Conservation (phyloP, 2,329 filamentous ascomycete genomes). For the Exophiala bonariae region DNA sequence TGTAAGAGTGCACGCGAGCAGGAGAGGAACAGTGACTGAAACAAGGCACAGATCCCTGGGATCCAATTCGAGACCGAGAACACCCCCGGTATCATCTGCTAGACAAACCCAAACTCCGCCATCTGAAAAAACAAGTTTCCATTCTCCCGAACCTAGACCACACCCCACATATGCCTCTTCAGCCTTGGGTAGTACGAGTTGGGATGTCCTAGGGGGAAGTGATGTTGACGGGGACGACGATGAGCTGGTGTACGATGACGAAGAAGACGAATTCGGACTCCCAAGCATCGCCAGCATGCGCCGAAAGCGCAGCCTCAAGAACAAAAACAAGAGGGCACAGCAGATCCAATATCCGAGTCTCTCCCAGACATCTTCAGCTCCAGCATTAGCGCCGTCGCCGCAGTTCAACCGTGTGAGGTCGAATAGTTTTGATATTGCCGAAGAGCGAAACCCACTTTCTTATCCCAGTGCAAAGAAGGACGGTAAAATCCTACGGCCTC, state of each 20-base stretch:
- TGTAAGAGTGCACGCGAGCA: slow-evolving; percentile 55
- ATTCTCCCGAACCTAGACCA: slow-evolving; percentile 25
- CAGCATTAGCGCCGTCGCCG: slow-evolving; percentile 18
- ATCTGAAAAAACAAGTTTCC: slow-evolving; percentile 17
- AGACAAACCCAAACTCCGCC: slow-evolving; percentile 20
- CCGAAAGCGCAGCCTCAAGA: slow-evolving; percentile 59
- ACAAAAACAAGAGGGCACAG: slow-evolving; percentile 22
- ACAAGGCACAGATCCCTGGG: slow-evolving; percentile 16
- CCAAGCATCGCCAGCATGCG: slow-evolving; percentile 92
- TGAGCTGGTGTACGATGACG: slow-evolving; percentile 77
- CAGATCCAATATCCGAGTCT: slow-evolving; percentile 18
- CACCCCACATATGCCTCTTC: slow-evolving; percentile 56
- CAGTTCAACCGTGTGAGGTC: slow-evolving; percentile 54
- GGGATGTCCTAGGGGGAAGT: slow-evolving; percentile 68
- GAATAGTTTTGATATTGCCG: slow-evolving; percentile 90
- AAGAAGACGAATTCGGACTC: slow-evolving; percentile 92
- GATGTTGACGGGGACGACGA: slow-evolving; percentile 64
- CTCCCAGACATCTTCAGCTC: slow-evolving; percentile 18
- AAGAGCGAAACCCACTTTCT: slow-evolving; percentile 76
- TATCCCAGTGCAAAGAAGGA: slow-evolving; percentile 92
- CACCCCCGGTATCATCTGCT: slow-evolving; percentile 28
- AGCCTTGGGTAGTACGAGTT: slow-evolving; percentile 69
- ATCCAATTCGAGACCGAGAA: slow-evolving; percentile 31
- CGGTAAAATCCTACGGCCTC: slow-evolving; percentile 91
- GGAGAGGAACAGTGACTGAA: neutral